phyloP scores from a whole-genome alignment of 805 yeast species.

The Saccharomyces kudriavzevii region DNA sequence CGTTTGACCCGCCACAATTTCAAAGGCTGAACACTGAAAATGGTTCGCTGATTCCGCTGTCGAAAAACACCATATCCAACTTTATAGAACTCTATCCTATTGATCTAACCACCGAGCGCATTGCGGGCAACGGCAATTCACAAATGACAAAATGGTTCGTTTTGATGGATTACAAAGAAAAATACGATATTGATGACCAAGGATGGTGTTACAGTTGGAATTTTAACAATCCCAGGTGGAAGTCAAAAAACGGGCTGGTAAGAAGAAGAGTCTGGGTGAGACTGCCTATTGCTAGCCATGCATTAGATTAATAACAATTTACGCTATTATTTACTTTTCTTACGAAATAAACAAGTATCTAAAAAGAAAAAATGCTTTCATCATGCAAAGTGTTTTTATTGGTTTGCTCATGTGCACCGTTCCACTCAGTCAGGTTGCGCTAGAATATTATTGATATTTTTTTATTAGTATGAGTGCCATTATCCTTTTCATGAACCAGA shows the following conservation, averaged over 20 bases:
- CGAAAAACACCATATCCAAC: conserved; percentile 9
- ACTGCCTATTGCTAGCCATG: conserved; percentile 1
- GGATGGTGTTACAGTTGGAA: conserved; percentile 71
- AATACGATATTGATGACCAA: conserved; percentile 63
- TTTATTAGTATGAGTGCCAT: not conserved
- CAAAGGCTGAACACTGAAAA: conserved; percentile 6
- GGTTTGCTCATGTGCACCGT: not conserved
- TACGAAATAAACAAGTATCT: not conserved
- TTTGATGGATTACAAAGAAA: conserved; percentile 42
- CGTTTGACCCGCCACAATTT: conserved; percentile 40
- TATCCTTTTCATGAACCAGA: conserved; percentile 61
- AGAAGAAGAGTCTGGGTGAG: conserved; percentile 62
- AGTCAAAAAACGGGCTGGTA: conserved; percentile 55
- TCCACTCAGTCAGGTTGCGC: not conserved
- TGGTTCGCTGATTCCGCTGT: conserved; percentile 7
- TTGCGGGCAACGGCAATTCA: not conserved
- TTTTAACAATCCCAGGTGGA: conserved; percentile 48
- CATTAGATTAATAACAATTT: not conserved
- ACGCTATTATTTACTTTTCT: not conserved
- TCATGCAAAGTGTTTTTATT: not conserved
- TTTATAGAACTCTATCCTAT: conserved; percentile 18
- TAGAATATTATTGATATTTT: not conserved
- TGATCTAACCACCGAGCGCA: conserved; percentile 1
- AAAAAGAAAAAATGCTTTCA: not conserved
- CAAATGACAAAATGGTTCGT: conserved; percentile 53